Base-by-base conservation (phyloP, 2,329 filamentous ascomycete genomes). In the Cladosporium austrohemisphaericum region DNA sequence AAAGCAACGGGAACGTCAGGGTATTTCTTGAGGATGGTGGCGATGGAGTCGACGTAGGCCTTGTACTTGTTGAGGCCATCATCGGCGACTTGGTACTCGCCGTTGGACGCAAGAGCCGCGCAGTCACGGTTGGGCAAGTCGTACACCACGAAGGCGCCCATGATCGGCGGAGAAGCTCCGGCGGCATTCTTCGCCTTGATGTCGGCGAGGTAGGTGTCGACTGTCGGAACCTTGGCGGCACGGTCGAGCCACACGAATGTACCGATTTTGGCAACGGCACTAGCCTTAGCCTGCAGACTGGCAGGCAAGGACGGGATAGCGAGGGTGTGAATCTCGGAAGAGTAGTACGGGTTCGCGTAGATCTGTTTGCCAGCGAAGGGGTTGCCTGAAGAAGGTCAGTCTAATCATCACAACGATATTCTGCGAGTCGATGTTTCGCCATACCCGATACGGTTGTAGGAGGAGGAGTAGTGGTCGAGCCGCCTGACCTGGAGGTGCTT, bases 41-140 rank as follows among this genome's bases (percentile, higher is more conserved):
- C 74, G 55, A 84, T 81, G 46, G 71, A 68, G 67, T 78, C 74
- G 52, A 79, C 77, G 57, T 79, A 79, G 18, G 70, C 67, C 60
- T 77, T 74, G 66, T 79, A 79, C 25, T 75, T 72, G 29, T 67
- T 70, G 25, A 71, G 65, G 16, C 76, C 69, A 43, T 76, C 65
- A 49, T 82, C 65, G 51, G 75, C 78, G 50, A 82, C 77, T 16
- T 71, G 67, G 37, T 80, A 75, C 64, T 84, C 80, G 52, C 81
- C 80, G 60, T 83, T 83, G 54, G 80, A 83, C 11, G 80, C 80
- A 57, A 78, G 70, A 41, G 81, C 81, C 11, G 80, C 76, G 60
- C 81, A 84, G 61, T 84, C 81, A 62, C 80, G 77, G 57, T 82
- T 79, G 36, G 81, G 81, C 10, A 84, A 68, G 61, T 84, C 76